These are phyloP conservation scores for Berberis vulgaris DNA, from an alignment of 164 flowering plant species.

Conservation along the genomic window DNA sequence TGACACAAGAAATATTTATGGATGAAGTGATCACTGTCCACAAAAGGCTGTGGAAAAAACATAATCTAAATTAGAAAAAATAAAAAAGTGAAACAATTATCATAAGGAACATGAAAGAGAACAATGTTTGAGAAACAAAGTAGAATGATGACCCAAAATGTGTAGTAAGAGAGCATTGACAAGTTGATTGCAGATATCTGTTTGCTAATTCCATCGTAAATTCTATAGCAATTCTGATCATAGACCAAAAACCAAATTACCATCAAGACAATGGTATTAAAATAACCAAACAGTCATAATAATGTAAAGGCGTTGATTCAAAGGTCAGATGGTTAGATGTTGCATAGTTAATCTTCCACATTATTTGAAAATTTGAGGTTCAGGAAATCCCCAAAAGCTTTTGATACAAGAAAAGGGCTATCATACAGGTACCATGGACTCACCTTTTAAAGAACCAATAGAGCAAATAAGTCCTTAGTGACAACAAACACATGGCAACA, in stretches of 20 bases:
- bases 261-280: no score
- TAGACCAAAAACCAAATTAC: not conserved
- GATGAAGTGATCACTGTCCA: conserved; percentile 83
- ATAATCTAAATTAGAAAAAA: not conserved
- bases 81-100: not conserved
- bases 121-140: conserved; percentile 36
- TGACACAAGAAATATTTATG: conserved; percentile 85
- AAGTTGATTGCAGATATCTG: conserved; percentile 56
- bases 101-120: conserved; percentile 1
- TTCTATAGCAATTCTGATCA: conserved; percentile 9
- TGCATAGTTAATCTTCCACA: no score
- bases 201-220: conserved; percentile 77
- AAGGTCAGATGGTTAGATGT: no score
- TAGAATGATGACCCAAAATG: conserved; percentile 77
- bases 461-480: no score
- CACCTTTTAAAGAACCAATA: no score
- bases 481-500: no score
- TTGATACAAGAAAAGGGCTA: no score
- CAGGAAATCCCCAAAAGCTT: no score
- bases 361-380: no score
- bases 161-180: conserved; percentile 88
- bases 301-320: no score
- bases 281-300: not conserved
- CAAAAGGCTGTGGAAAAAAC: conserved; percentile 69
- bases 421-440: no score